Conservation (phyloP, 2,329 filamentous ascomycete genomes). For the Alternaria consortialis region DNA sequence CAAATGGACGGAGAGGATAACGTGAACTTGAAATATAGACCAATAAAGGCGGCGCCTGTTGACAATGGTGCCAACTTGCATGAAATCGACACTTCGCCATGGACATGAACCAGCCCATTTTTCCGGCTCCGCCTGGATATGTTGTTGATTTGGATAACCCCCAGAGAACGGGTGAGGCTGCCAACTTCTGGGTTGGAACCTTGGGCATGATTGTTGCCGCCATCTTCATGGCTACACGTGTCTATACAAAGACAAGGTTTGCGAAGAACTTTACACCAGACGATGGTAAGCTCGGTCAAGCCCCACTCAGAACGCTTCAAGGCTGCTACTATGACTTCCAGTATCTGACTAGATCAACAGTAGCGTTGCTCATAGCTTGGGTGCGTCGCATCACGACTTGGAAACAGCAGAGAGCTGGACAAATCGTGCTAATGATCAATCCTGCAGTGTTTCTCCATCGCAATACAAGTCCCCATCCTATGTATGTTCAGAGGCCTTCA, state of each 20-base stretch:
- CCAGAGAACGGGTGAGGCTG: constrained; percentile 16
- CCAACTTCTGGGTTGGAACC: constrained; percentile 29
- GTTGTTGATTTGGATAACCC: constrained; percentile 39
- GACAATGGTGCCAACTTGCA: neutral
- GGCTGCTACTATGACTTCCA: neutral
- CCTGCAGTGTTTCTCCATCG: constrained; percentile 15
- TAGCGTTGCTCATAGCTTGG: constrained; percentile 23
- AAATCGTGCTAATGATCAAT: neutral
- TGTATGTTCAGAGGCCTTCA: constrained; percentile 5
- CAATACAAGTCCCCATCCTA: constrained; percentile 18
- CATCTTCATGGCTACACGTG: constrained; percentile 32
- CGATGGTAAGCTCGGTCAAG: constrained; percentile 27
- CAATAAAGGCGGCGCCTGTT: neutral
- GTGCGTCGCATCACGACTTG: constrained; percentile 6
- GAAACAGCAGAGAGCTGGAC: neutral
- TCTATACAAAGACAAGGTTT: constrained; percentile 37
- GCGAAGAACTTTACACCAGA: constrained; percentile 34
- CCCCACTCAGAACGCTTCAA: neutral
- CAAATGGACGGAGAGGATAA: neutral
- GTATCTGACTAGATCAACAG: constrained; percentile 9
- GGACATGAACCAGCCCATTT: constrained; percentile 19
- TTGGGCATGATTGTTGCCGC: constrained; percentile 33
- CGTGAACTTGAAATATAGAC: neutral
- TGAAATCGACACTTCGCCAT: neutral
- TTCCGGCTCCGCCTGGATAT: constrained; percentile 39